Evolutionary conservation across 2,329 filamentous ascomycete genomes (phyloP), one percentile per base, ranked within the genome.

Genomic region (Trichoderma sp.): DNA sequence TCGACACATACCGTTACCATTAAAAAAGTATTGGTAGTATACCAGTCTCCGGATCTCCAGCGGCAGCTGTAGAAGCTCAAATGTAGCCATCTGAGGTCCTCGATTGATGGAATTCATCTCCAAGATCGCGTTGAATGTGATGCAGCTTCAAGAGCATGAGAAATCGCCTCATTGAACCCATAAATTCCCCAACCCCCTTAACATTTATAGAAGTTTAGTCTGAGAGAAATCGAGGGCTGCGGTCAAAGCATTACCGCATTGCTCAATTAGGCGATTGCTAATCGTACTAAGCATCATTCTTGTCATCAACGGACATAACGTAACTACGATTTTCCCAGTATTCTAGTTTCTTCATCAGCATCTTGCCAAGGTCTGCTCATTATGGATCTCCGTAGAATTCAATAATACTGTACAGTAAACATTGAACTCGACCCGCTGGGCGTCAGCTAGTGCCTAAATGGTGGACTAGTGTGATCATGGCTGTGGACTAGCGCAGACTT

Each of bases 181-280:
- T 21, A 12, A 53, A 0, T 53, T n/a, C 5, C n/a, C n/a, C 9
- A n/a, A 6, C 3, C 4, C 9, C 4, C n/a, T 3, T 2, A 12
- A 21, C 8, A 53, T 53, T 53, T 53, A 53, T 53, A 53, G 14
- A 38, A 6, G n/a, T 12, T 21, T 21, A 21, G 45, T 21, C n/a
- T 50, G 8, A 0, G 9, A 12, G 9, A 21, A 3, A n/a, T 12
- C 9, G n/a, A n/a, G 45, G 21, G 8, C n/a, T 12, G n/a, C n/a
- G n/a, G 45, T 12, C 45, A 21, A 45, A 3, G 41, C 9, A 53
- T 21, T 21, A 21, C n/a, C 1, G 0, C n/a, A 21, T 12, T 5
- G n/a, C 45, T 53, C 8, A 53, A 21, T 11, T 21, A 53, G 45
- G 45, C 12, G 45, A 53, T 53, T 53, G 45, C 18, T 53, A 21